Conservation (phyloP, 2,329 filamentous ascomycete species). For the Penicillium nordicum region DNA sequence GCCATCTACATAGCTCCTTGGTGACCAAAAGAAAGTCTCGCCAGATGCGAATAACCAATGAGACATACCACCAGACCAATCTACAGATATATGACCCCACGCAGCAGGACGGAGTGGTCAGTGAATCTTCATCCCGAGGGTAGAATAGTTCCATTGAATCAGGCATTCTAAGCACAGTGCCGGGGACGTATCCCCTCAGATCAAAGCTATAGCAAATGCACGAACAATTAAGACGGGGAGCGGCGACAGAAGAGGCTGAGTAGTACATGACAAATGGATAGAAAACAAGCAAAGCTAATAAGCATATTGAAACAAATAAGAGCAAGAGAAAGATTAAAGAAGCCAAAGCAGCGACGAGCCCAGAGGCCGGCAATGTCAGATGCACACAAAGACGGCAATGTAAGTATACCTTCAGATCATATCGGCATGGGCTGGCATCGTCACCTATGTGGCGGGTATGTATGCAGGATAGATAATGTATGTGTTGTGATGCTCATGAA, state of each 20-base stretch:
- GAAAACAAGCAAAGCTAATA: slow-evolving; percentile 1
- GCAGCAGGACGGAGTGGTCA: neutral
- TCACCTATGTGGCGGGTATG: slow-evolving; percentile 6
- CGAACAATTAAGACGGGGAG: neutral
- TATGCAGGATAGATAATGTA: slow-evolving; percentile 19
- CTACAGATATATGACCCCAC: neutral
- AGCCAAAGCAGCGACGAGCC: neutral
- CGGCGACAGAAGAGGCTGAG: neutral
- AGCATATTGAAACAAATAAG: neutral
- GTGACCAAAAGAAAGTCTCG: neutral
- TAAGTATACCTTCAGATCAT: neutral
- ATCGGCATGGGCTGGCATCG: neutral
- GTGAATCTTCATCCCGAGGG: neutral
- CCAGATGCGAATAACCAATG: neutral
- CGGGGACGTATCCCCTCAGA: slow-evolving; percentile 1
- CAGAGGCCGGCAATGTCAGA: neutral
- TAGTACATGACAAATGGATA: neutral
- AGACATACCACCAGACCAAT: neutral
- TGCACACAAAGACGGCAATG: neutral
- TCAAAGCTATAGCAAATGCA: slow-evolving; percentile 2
- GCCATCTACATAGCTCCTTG: neutral
- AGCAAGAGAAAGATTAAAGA: neutral
- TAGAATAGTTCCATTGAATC: neutral
- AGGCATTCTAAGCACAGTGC: slow-evolving; percentile 1
- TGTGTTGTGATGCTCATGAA: slow-evolving; percentile 14